Evolutionary conservation across 23 red algal genomes (phyloP), one percentile per base, ranked within the genome.

Genomic region (Gracilariopsis chorda): DNA sequence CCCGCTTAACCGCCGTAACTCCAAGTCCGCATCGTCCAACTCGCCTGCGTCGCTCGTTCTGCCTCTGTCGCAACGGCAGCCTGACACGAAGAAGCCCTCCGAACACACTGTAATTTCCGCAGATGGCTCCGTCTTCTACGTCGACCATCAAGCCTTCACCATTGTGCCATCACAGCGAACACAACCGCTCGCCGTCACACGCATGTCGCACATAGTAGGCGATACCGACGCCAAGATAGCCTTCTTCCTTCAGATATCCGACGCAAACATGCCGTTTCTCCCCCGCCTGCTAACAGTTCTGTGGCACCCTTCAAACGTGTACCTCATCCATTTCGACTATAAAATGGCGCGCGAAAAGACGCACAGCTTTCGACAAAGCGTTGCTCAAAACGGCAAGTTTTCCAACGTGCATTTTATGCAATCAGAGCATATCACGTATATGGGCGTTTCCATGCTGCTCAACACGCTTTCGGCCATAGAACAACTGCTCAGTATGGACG

Each of bases 381-480:
- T 91, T 51, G 33, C n/a, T 4, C 27, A 27, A 59, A 91, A 64
- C 27, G 24, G 13, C 8, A 72, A 72, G 33, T 49, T 87, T 13
- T 5, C 7, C 57, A 91, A 80, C 41, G 72, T 91, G 43, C 46
- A 60, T 42, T 19, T 91, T 30, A 49, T 91, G 73, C 75, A 34
- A 33, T 82, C 75, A 9, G 75, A 67, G 73, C 58, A 25, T 35
- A 69, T 91, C 62, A 91, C 80, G 0, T 79, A 87, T 43, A 62
- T 62, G 53, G 92, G 92, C 47, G 86, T 94, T 48, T 94, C 92
- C 40, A 88, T 94, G 80, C 82, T 94, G 62, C 69, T 94, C 73
- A 94, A 94, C 65, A 94, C 92, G 52, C 64, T 94, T 17, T 51
- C 69, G 14, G 82, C 72, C 45, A 94, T 94, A 67, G 67, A 87